These are phyloP conservation scores for Fusarium sp. DNA, from an alignment of 2,329 filamentous ascomycete genomes.

Conservation along the genomic window DNA sequence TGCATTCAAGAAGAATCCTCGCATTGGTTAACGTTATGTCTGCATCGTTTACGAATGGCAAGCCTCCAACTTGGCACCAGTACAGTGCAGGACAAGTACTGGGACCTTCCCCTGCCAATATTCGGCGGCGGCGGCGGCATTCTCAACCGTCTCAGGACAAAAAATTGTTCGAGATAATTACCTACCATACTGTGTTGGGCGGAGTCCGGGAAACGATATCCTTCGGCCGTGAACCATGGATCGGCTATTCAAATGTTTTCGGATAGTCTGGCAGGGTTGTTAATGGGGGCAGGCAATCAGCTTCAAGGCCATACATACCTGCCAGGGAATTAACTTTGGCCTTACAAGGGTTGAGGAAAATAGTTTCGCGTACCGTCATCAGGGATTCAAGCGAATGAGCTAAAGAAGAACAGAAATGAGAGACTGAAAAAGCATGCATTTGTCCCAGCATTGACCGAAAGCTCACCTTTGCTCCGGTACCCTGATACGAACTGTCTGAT, in stretches of 20 bases:
- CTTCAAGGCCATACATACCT: constrained; percentile 8
- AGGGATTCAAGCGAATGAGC: constrained; percentile 9
- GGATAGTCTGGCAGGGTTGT: constrained; percentile 18
- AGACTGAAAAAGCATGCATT: background rate
- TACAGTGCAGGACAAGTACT: constrained; percentile 7
- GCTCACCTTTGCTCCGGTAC: constrained; percentile 14
- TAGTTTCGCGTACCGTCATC: constrained; percentile 22
- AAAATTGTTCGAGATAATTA: constrained; percentile 10
- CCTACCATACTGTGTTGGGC: background rate
- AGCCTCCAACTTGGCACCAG: constrained; percentile 4
- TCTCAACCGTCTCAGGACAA: constrained; percentile 1
- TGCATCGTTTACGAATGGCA: constrained; percentile 13
- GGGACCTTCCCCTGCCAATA: constrained; percentile 10
- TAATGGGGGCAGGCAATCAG: constrained; percentile 13
- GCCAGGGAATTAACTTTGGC: constrained; percentile 19
- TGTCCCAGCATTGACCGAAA: constrained; percentile 6
- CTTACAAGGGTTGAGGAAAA: constrained; percentile 16
- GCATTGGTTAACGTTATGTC: constrained; percentile 14
- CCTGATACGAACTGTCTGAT: constrained; percentile 14
- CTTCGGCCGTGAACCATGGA: constrained; percentile 25
- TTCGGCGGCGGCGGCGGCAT: constrained; percentile 23
- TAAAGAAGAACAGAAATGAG: constrained; percentile 21
- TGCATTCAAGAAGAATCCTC: constrained; percentile 20
- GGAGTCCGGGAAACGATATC: constrained; percentile 27
- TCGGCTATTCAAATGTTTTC: constrained; percentile 31